Percentiles rank a stretch among this genome's conserved stretches.
Evolutionary conservation across 495 filamentous ascomycete species (phyloP).

Genomic region (Aspergillus kassunensis): DNA sequence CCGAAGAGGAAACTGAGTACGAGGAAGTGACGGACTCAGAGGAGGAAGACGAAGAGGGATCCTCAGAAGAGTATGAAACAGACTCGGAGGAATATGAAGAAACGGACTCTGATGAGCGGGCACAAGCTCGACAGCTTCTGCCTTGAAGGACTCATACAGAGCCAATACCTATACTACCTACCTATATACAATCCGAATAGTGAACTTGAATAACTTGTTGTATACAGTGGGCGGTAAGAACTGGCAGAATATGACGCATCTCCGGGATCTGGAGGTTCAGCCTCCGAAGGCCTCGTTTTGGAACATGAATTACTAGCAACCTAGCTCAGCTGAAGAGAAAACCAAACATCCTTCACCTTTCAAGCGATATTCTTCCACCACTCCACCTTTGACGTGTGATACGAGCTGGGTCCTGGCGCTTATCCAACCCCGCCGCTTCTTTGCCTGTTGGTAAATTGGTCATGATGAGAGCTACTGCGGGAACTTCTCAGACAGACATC

Average conservation of each 20-base stretch:
- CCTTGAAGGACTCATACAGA: not conserved
- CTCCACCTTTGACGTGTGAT: conserved; percentile 3
- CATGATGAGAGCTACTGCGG: conserved; percentile 32
- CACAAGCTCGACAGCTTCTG: conserved; percentile 15
- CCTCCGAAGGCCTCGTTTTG: not conserved
- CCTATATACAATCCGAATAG: conserved; percentile 3
- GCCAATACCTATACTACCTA: not conserved
- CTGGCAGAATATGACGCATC: conserved; percentile 11
- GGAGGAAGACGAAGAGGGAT: conserved; percentile 48
- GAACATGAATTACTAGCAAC: conserved; percentile 5
- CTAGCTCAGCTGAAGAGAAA: not conserved
- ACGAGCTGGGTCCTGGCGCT: conserved; percentile 12
- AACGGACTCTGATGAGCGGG: conserved; percentile 18
- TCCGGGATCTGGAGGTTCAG: not conserved
- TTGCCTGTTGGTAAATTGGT: conserved; percentile 11
- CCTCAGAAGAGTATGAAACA: conserved; percentile 20
- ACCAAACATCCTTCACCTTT: not conserved
- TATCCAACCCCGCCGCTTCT: conserved; percentile 11
- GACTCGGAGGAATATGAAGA: conserved; percentile 27
- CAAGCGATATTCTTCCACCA: not conserved
- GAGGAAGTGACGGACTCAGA: conserved; percentile 47
- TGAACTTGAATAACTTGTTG: not conserved
- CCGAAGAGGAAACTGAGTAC: conserved; percentile 44
- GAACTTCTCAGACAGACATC: conserved; percentile 25
- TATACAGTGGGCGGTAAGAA: conserved; percentile 5